These are phyloP conservation scores for Aspergillus oerlinghausenensis DNA, from an alignment of 2,329 filamentous ascomycete genomes.

Conservation along the genomic window DNA sequence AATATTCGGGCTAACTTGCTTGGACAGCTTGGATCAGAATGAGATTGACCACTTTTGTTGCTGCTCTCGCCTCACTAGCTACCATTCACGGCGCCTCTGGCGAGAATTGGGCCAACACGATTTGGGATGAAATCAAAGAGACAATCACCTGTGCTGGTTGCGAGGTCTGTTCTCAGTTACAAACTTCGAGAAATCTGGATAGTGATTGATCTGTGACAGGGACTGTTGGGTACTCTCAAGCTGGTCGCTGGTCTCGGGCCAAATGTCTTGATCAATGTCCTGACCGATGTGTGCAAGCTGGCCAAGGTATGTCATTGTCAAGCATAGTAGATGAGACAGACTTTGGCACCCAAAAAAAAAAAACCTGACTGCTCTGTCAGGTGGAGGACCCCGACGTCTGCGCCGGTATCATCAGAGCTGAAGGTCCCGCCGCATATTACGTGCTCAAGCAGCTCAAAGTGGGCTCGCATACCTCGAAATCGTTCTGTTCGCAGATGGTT, in stretches of 20 bases:
- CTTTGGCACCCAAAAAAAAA: neutral
- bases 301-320: conserved; percentile 26
- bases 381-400: conserved; percentile 54
- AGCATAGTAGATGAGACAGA: neutral
- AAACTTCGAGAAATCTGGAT: neutral
- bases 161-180: conserved; percentile 9
- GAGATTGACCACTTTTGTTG: conserved; percentile 11
- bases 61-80: conserved; percentile 4
- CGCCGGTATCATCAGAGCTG: conserved; percentile 47
- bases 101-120: conserved; percentile 7
- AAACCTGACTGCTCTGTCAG: conserved; percentile 21
- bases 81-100: conserved; percentile 7
- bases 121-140: conserved; percentile 29
- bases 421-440: conserved; percentile 52
- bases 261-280: conserved; percentile 34
- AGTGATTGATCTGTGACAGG: conserved; percentile 2
- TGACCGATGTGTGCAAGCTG: conserved; percentile 34
- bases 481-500: conserved; percentile 52
- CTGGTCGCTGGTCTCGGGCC: conserved; percentile 43
- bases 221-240: conserved; percentile 42
- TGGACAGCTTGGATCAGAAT: neutral
- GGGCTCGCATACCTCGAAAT: conserved; percentile 47
- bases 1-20: neutral
- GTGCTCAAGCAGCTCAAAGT: conserved; percentile 46
- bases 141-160: conserved; percentile 30